These are phyloP conservation scores for Candolleomyces aberdarensis DNA, from an alignment of 768 basidiomycete genomes.

Conservation along the genomic window DNA sequence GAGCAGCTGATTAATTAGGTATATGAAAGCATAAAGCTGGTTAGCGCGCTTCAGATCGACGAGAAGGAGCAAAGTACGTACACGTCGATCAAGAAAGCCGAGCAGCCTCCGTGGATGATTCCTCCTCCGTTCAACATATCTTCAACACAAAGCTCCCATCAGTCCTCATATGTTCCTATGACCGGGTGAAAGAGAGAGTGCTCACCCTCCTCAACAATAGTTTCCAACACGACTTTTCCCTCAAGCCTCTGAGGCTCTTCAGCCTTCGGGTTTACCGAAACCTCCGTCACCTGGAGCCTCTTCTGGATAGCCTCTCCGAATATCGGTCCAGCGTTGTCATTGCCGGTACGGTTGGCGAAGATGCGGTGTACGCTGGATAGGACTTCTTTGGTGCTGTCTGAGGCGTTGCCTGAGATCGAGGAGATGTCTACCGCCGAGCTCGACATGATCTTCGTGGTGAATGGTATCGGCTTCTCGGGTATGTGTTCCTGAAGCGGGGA, in stretches of 20 bases:
- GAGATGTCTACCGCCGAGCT: conserved; percentile 8
- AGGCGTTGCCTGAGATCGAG: conserved; percentile 17
- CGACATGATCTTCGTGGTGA: neutral
- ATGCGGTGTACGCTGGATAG: conserved; percentile 16
- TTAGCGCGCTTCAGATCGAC: neutral
- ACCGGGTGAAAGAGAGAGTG: neutral
- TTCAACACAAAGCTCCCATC: conserved; percentile 12
- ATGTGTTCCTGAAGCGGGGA: neutral
- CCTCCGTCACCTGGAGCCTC: conserved; percentile 32
- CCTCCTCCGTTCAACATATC: conserved; percentile 53
- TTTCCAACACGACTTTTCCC: conserved; percentile 40
- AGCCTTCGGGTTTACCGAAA: conserved; percentile 34
- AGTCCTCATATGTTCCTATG: neutral
- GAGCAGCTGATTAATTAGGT: conserved; percentile 39
- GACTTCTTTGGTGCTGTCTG: conserved; percentile 17
- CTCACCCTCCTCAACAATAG: conserved; percentile 40
- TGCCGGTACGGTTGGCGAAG: conserved; percentile 9
- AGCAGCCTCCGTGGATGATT: conserved; percentile 55
- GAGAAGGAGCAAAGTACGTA: conserved; percentile 19
- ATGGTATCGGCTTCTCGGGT: neutral
- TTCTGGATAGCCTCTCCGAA: conserved; percentile 22
- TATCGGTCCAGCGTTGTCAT: conserved; percentile 7
- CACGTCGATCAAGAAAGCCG: conserved; percentile 53
- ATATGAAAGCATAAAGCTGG: neutral
- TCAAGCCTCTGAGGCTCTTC: conserved; percentile 42